Base-by-base conservation (phyloP, 2,329 filamentous ascomycete species). In the Trematosphaeria pertusa region DNA sequence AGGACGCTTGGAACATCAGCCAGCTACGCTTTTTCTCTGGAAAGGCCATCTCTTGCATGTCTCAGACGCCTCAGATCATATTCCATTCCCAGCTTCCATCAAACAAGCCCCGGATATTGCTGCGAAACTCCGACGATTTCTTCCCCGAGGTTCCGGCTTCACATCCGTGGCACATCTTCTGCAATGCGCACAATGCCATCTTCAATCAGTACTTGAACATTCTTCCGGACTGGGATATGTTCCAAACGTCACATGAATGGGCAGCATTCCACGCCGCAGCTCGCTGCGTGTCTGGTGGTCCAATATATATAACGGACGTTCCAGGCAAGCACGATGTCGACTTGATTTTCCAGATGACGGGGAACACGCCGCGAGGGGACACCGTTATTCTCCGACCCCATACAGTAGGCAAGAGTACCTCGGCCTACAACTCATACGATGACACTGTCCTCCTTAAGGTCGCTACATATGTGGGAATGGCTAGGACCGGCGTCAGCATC, bases 101-200 rank as follows among this genome's bases (percentile, higher is more conserved):
- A n/a, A 89, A 87, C 65, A 85, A 85, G 38, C 89, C 89, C 0
- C 78, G 84, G 0, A 79, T 95, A 18, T 77, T 92, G 0, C 82
- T 91, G 14, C 87, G 94, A 36, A 97, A 95, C 73, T 95, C 89
- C 0, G 92, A 87, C 52, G 89, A 97, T 72, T 99, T 92, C 78
- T 97, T 95, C 70, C 94, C 94, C 0, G 84, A 91, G 34, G 82
- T 91, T 3, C 83, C 87, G 0, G 81, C 84, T 0, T 91, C 88
- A 5, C 94, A 99, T 52, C 84, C 92, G 0, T 99, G 94, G 93
- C 94, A 99, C 70, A 82, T 97, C 26, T 99, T 95, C 78, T 85
- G 87, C 54, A 99, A 97, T 65, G 93, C 93, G 0, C 89, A 97
- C 72, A 97, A 96, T 67, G 81, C 84, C 22, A 78, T 97, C 0